Evolutionary conservation across 2,329 filamentous ascomycete genomes (phyloP).

Genomic region (Cladosporium austrohemisphaericum): DNA sequence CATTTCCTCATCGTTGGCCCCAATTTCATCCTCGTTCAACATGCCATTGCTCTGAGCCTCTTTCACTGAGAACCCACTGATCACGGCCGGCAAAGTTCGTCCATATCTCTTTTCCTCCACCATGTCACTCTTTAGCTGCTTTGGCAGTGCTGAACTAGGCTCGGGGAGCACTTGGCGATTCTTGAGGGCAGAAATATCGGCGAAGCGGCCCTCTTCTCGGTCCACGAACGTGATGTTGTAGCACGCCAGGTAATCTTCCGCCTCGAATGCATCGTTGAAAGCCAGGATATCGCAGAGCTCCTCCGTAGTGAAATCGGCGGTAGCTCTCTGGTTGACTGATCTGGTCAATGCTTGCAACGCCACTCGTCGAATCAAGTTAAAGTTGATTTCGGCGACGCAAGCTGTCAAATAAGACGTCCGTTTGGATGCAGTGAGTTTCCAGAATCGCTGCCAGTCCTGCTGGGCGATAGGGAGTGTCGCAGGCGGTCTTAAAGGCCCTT

Average conservation of each 20-base stretch:
- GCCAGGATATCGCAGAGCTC: constrained; percentile 51
- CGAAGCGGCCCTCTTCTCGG: constrained; percentile 36
- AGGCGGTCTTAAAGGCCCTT: constrained; percentile 49
- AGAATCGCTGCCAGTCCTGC: constrained; percentile 57
- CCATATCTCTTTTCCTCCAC: constrained; percentile 58
- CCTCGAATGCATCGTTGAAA: constrained; percentile 55
- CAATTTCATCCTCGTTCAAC: constrained; percentile 43
- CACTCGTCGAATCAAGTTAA: constrained; percentile 55
- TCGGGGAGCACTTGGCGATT: constrained; percentile 28
- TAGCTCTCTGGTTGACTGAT: constrained; percentile 26
- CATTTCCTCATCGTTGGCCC: constrained; percentile 24
- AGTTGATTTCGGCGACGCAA: constrained; percentile 61
- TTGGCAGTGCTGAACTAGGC: constrained; percentile 31
- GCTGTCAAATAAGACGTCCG: constrained; percentile 60
- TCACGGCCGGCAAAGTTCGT: constrained; percentile 54
- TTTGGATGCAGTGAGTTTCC: constrained; percentile 52
- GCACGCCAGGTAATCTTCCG: constrained; percentile 50
- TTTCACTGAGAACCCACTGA: constrained; percentile 53
- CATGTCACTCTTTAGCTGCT: constrained; percentile 41
- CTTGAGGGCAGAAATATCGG: constrained; percentile 12
- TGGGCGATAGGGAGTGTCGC: constrained; percentile 51
- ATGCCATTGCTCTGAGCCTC: constrained; percentile 49
- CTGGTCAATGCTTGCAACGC: constrained; percentile 52
- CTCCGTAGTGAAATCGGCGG: constrained; percentile 55
- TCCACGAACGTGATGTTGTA: constrained; percentile 51